Base-by-base conservation (phyloP, 2,329 filamentous ascomycete genomes). In the Triangularia verruculosa region DNA sequence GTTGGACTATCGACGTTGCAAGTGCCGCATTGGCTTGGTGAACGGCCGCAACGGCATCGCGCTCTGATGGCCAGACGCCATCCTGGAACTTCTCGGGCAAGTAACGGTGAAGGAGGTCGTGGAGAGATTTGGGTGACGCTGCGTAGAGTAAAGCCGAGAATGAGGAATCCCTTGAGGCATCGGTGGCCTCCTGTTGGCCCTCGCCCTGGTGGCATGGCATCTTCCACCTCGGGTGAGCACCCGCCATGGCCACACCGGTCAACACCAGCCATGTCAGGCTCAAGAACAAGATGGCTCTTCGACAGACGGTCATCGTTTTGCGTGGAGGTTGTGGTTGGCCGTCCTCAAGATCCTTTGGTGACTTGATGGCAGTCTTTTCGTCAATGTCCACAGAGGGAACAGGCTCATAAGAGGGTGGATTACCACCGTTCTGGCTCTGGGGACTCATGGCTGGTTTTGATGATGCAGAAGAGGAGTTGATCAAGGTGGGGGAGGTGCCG, bases 11-110 rank as follows among this genome's bases (percentile, higher is more conserved):
- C 63, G 84, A 83, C 9, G 82, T 85, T 17, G 88, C 87, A 39
- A 90, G 78, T 39, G 82, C 80, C 22, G 86, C 82, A 71, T 91
- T 83, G 67, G 83, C 82, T 52, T 80, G 78, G 75, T 87, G 83
- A 27, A 90, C 80, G 32, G 83, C 85, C 73, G 89, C 84, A 61
- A 90, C 80, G 25, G 87, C 88, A 11, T 82, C 79, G 68, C 81
- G 82, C 71, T 90, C 88, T 67, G 86, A 85, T 67, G 84, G 81
- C 74, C 88, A 90, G 62, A 91, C 82, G 64, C 89, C 89, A 72
- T 90, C 84, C 72, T 86, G 83, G 76, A 88, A 91, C 71, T 85
- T 84, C 56, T 82, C 81, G 54, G 85, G 83, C 61, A 88, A 79
- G 70, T 87, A 82, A 66, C 82, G 78, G 74, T 90, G 87, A 30